Conservation (phyloP, 2,329 filamentous ascomycete species). For the Shiraia sp. region DNA sequence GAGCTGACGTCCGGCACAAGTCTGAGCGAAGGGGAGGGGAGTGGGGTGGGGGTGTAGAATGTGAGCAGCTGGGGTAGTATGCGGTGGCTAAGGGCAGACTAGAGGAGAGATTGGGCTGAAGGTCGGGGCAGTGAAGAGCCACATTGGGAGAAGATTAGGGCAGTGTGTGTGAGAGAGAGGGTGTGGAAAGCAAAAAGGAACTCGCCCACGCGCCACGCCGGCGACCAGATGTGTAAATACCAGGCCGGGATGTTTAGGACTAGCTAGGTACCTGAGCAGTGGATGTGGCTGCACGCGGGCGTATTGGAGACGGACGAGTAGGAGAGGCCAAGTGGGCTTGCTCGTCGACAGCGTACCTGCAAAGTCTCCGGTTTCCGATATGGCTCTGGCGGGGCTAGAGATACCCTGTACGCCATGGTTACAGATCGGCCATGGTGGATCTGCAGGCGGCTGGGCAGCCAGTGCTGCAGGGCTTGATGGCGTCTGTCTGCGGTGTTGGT, state of each 20-base stretch:
- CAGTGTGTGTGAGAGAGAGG: slow-evolving; percentile 1
- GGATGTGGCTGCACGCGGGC: slow-evolving; percentile 42
- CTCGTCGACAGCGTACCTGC: slow-evolving; percentile 30
- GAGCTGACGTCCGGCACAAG: slow-evolving; percentile 28
- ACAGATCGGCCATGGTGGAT: slow-evolving; percentile 44
- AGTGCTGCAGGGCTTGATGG: slow-evolving; percentile 38
- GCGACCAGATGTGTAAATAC: slow-evolving; percentile 35
- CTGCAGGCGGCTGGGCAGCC: slow-evolving; percentile 37
- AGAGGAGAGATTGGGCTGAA: slow-evolving; percentile 15
- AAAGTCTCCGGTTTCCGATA: slow-evolving; percentile 44
- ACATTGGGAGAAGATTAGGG: slow-evolving; percentile 35
- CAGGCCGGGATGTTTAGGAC: slow-evolving; percentile 27
- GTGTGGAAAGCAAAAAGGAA: slow-evolving; percentile 38
- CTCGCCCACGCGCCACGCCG: slow-evolving; percentile 36
- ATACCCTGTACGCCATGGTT: slow-evolving; percentile 40
- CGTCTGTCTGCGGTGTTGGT: slow-evolving; percentile 16
- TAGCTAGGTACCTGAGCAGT: slow-evolving; percentile 35
- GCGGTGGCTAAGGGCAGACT: slow-evolving; percentile 23
- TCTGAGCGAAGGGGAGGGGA: slow-evolving; percentile 30
- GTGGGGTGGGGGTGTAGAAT: slow-evolving; percentile 24
- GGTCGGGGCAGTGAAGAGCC: slow-evolving; percentile 29
- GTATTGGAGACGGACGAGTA: slow-evolving; percentile 26
- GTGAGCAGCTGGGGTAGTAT: too few relatives aligned
- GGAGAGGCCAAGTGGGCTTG: slow-evolving; percentile 20
- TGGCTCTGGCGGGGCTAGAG: slow-evolving; percentile 37